phyloP scores from a whole-genome alignment of 2,329 filamentous ascomycete species.

The Akanthomyces muscarius region DNA sequence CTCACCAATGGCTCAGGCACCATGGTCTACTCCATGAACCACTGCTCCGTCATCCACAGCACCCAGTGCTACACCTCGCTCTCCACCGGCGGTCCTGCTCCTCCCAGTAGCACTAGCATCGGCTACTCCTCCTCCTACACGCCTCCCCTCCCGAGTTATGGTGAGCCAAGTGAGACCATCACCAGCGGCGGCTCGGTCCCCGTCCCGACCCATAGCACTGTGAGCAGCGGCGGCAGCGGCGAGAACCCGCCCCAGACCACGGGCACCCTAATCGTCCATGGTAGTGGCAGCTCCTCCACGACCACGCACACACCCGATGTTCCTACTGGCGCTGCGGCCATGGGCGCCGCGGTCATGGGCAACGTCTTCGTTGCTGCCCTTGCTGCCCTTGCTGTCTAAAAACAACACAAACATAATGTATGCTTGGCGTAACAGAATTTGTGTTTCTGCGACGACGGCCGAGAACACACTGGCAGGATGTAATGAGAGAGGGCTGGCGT shows the following conservation, averaged over 20 bases:
- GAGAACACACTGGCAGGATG: neutral
- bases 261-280: constrained; percentile 18
- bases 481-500: constrained; percentile 4
- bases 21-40: constrained; percentile 33
- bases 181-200: constrained; percentile 18
- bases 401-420: neutral
- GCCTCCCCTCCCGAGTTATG: constrained; percentile 4
- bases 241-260: constrained; percentile 18
- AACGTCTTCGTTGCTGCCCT: constrained; percentile 13
- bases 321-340: constrained; percentile 10
- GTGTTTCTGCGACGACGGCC: neutral
- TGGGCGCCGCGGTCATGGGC: constrained; percentile 4
- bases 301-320: constrained; percentile 3
- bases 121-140: neutral
- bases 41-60: constrained; percentile 33
- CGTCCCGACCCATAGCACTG: constrained; percentile 10
- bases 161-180: constrained; percentile 3
- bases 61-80: constrained; percentile 32
- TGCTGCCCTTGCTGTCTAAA: constrained; percentile 8
- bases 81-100: constrained; percentile 24
- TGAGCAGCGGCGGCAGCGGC: constrained; percentile 17
- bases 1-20: constrained; percentile 23
- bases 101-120: neutral
- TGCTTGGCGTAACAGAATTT: neutral
- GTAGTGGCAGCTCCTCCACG: constrained; percentile 8